Conservation (phyloP, 192 early-diverging fungal genomes). For the Coemansia sp. region DNA sequence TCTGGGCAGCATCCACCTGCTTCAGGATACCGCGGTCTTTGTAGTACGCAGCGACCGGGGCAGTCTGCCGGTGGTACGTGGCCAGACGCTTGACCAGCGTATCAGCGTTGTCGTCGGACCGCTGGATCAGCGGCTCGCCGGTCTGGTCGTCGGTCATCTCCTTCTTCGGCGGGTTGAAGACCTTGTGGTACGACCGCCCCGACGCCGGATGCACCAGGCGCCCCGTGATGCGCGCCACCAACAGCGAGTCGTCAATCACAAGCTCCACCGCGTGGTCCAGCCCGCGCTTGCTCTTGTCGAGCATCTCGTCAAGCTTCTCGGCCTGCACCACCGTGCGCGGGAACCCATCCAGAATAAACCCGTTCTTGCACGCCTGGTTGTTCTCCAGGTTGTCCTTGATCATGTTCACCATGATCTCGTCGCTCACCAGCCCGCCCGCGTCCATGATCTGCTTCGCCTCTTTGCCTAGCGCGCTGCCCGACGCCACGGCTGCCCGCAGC, state of each 20-base stretch:
- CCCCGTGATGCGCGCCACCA: conserved; percentile 96
- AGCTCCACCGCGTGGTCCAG: conserved; percentile 92
- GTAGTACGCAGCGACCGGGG: conserved; percentile 88
- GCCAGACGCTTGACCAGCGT: conserved; percentile 90
- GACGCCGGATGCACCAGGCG: conserved; percentile 91
- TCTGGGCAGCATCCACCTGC: conserved; percentile 90
- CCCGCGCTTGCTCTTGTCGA: conserved; percentile 70
- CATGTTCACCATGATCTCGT: conserved; percentile 98
- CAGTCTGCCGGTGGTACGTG: conserved; percentile 80
- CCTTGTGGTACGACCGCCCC: conserved; percentile 95
- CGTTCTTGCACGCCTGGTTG: conserved; percentile 94
- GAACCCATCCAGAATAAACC: conserved; percentile 99
- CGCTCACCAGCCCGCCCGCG: conserved; percentile 91
- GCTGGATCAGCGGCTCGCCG: conserved; percentile 95
- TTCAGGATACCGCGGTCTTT: conserved; percentile 90
- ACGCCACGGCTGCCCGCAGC: conserved; percentile 92
- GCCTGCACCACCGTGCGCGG: conserved; percentile 98
- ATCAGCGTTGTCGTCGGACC: conserved; percentile 95
- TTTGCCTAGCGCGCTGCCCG: conserved; percentile 88
- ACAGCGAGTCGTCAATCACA: conserved; percentile 86
- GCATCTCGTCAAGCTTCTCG: conserved; percentile 97
- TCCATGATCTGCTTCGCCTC: conserved; percentile 99
- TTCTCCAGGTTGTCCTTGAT: conserved; percentile 95
- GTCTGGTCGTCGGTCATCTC: conserved; percentile 91
- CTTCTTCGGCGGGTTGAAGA: conserved; percentile 95